Evolutionary conservation across 371 early-diverging fungal species (phyloP).

Genomic region (Batkoa obscura): DNA sequence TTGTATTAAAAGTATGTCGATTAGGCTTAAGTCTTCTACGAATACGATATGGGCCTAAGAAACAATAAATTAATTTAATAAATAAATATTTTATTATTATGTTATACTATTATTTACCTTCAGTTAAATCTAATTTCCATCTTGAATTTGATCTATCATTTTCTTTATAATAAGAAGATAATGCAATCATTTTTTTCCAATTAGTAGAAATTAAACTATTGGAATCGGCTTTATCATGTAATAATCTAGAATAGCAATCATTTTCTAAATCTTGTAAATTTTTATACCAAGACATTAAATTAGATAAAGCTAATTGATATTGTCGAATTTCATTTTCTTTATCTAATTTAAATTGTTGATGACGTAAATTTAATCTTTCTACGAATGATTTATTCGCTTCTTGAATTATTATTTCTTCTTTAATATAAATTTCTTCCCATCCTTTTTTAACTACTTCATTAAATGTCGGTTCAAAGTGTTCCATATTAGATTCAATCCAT

Average conservation of each 20-base stretch:
- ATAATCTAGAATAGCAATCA: neutral
- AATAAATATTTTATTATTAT: neutral
- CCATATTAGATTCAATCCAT: constrained; percentile 31
- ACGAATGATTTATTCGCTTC: neutral
- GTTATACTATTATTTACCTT: constrained; percentile 15
- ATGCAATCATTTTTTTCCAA: neutral
- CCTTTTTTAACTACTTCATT: constrained; percentile 10
- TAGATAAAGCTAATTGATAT: neutral
- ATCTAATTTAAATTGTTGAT: neutral
- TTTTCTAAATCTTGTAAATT: neutral
- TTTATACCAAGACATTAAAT: neutral
- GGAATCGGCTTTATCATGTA: constrained; percentile 1
- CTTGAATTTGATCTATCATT: constrained; percentile 26
- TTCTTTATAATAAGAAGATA: constrained; percentile 8
- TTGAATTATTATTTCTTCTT: neutral
- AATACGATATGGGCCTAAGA: neutral
- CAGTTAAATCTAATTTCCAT: constrained; percentile 59
- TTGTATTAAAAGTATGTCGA: neutral
- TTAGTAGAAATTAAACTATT: constrained; percentile 1
- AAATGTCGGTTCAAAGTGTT: constrained; percentile 24
- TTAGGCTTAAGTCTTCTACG: neutral
- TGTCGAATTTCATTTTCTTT: neutral
- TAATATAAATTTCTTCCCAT: neutral
- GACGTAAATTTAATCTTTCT: neutral
- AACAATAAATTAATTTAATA: neutral